Evolutionary conservation across 495 filamentous ascomycete genomes (phyloP), one percentile per base, ranked within the genome.

Genomic region (Talaromyces ruber): DNA sequence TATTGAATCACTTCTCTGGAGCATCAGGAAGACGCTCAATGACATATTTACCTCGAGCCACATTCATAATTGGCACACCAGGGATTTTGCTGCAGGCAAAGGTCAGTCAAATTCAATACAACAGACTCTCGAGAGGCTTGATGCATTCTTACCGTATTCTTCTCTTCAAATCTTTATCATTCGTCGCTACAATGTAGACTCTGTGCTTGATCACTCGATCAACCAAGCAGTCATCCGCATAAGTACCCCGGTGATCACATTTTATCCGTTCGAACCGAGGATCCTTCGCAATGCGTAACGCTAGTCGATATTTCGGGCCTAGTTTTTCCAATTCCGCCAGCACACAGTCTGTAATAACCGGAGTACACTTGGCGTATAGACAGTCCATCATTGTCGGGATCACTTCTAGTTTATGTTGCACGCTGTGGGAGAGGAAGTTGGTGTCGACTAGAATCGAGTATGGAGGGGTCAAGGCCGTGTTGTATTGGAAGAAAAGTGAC

Each of bases 161-260:
- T 66, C 91, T 79, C 76, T 94, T 95, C 28, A 87, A 69, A 62
- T 84, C 77, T 58, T 76, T 72, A 83, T 97, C 93, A 74, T 97
- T 97, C 6, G 93, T 95, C 43, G 83, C 93, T 21, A 93, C 90
- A 64, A 96, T 88, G 72, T 96, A 96, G 37, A 95, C 86, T 66
- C 87, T 84, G 66, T 88, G 85, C 72, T 87, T 88, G 66, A 75
- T 83, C 24, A 95, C 85, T 25, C 93, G 79, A 70, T 97, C 93
- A 14, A 97, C 93, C 8, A 98, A 82, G 68, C 92, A 97, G 64
- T 97, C 92, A 80, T 96, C 92, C n/a, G 92, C 92, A 79, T 96
- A 97, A 2, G 87, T 86, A 11, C 93, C 93, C 72, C 89, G 88
- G 74, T 97, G 93, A 67, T 91, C 88, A 70, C 93, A 98, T 64